These are phyloP conservation scores for Isoetes engelmannii DNA, from an alignment of 83 land plant genomes.

Conservation along the genomic window DNA sequence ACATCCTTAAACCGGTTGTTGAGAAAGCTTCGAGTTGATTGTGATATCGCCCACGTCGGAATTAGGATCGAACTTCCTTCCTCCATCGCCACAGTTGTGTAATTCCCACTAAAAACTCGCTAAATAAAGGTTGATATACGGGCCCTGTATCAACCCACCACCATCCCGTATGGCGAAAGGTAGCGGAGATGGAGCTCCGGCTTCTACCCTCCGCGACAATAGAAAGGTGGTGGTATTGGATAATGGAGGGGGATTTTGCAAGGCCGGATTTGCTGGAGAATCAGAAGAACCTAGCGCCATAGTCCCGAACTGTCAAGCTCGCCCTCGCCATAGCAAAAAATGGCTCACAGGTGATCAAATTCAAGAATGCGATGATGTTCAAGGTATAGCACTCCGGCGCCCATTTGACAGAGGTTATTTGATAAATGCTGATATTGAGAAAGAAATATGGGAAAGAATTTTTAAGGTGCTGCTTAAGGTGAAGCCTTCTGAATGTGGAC, in stretches of 20 bases:
- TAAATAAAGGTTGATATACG: too few relatives aligned
- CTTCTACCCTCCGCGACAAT: too few relatives aligned
- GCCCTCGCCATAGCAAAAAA: slow-evolving; percentile 49
- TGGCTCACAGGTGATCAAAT: slow-evolving; percentile 66
- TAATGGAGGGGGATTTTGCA: slow-evolving; percentile 82
- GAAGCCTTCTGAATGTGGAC: slow-evolving; percentile 44
- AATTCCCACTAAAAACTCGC: too few relatives aligned
- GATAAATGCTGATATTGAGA: slow-evolving; percentile 66
- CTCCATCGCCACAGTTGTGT: too few relatives aligned
- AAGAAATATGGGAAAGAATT: slow-evolving; percentile 75
- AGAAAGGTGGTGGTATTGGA: slow-evolving; percentile 58
- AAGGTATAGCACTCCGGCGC: slow-evolving; percentile 66
- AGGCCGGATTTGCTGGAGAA: slow-evolving; percentile 83
- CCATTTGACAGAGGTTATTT: slow-evolving; percentile 90
- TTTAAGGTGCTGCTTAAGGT: slow-evolving; percentile 53
- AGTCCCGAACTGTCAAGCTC: slow-evolving; percentile 75
- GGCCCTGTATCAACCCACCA: too few relatives aligned
- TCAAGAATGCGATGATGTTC: slow-evolving; percentile 50
- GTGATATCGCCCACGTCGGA: too few relatives aligned
- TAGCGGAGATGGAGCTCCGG: too few relatives aligned
- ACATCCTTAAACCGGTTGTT: too few relatives aligned
- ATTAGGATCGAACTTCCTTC: too few relatives aligned
- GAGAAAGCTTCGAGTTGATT: too few relatives aligned
- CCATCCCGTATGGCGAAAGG: too few relatives aligned
- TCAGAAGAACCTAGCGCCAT: slow-evolving; percentile 44